These are phyloP conservation scores for Albugo candida DNA, from an alignment of 352 stramenopile genomes.

Conservation along the genomic window DNA sequence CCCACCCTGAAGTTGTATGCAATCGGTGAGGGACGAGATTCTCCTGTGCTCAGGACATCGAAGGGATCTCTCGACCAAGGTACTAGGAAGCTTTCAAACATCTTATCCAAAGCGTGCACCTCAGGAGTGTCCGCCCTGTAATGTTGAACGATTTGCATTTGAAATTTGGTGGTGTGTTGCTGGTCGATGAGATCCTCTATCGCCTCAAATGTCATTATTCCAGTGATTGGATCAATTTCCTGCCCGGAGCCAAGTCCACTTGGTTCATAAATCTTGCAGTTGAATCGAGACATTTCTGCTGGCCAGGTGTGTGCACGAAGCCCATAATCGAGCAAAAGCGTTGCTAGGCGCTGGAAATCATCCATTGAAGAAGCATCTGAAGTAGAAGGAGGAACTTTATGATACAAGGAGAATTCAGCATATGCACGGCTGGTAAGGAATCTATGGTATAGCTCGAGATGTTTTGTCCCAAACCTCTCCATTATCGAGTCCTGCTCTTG, in stretches of 20 bases:
- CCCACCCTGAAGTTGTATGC: constrained; percentile 66
- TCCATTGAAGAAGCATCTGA: constrained; percentile 46
- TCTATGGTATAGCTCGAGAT: constrained; percentile 68
- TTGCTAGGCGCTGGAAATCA: constrained; percentile 44
- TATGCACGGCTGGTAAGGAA: constrained; percentile 72
- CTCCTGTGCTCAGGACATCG: constrained; percentile 19
- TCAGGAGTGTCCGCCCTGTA: constrained; percentile 26
- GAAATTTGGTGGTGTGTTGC: constrained; percentile 5
- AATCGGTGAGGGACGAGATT: constrained; percentile 29
- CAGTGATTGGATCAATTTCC: constrained; percentile 55
- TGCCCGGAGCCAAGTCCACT: constrained; percentile 38
- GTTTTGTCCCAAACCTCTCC: constrained; percentile 69
- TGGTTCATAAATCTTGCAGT: constrained; percentile 36
- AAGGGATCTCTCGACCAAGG: constrained; percentile 29
- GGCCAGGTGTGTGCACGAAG: constrained; percentile 68
- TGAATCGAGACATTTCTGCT: constrained; percentile 19
- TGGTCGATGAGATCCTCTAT: constrained; percentile 9
- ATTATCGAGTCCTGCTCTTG: constrained; percentile 68
- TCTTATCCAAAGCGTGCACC: constrained; percentile 28
- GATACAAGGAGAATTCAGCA: constrained; percentile 69
- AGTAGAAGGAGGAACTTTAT: constrained; percentile 1
- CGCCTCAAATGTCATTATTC: constrained; percentile 59
- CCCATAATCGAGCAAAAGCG: constrained; percentile 54
- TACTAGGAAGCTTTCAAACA: constrained; percentile 51
- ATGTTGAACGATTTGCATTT: constrained; percentile 30